phyloP scores from a whole-genome alignment of 495 filamentous ascomycete species.

The Cudoniella acicularis region DNA sequence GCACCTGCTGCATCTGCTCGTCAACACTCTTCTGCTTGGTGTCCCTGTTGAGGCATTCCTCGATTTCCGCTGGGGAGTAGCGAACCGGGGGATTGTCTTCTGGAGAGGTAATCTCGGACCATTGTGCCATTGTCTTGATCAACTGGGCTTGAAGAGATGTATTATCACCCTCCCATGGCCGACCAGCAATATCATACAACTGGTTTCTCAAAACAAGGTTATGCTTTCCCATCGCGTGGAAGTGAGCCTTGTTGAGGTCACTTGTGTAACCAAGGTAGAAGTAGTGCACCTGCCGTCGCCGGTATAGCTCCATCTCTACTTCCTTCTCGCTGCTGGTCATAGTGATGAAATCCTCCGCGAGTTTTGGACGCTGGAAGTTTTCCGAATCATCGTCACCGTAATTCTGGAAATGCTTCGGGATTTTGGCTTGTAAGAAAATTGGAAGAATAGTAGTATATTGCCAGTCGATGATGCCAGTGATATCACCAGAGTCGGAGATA shows the following conservation, averaged over 20 bases:
- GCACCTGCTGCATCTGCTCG: slow-evolving; percentile 7
- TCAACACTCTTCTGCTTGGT: slow-evolving; percentile 5
- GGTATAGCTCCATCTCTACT: slow-evolving; percentile 4
- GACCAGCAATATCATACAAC: slow-evolving; percentile 4
- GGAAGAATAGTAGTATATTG: slow-evolving; percentile 2
- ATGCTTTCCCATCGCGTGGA: slow-evolving; percentile 4
- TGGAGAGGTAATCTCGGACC: background rate
- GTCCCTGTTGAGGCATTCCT: slow-evolving; percentile 4
- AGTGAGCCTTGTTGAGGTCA: slow-evolving; percentile 5
- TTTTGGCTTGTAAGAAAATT: slow-evolving; percentile 6
- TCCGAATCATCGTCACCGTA: slow-evolving; percentile 10
- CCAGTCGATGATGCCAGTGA: slow-evolving; percentile 9
- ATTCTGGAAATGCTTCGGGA: slow-evolving; percentile 10
- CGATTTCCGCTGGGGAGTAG: slow-evolving; percentile 4
- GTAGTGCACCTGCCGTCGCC: slow-evolving; percentile 9
- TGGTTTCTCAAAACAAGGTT: slow-evolving; percentile 8
- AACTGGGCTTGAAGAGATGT: slow-evolving; percentile 6
- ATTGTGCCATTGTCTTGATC: background rate
- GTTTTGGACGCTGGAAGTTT: slow-evolving; percentile 1
- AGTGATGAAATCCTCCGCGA: background rate
- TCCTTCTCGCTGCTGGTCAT: slow-evolving; percentile 3
- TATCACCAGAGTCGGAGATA: slow-evolving; percentile 3
- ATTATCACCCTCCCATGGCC: slow-evolving; percentile 10
- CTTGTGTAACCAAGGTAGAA: slow-evolving; percentile 7
- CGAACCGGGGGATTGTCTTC: background rate